These are phyloP conservation scores for Chaetomiaceae sp. DNA, from an alignment of 2,329 filamentous ascomycete genomes.

Conservation along the genomic window DNA sequence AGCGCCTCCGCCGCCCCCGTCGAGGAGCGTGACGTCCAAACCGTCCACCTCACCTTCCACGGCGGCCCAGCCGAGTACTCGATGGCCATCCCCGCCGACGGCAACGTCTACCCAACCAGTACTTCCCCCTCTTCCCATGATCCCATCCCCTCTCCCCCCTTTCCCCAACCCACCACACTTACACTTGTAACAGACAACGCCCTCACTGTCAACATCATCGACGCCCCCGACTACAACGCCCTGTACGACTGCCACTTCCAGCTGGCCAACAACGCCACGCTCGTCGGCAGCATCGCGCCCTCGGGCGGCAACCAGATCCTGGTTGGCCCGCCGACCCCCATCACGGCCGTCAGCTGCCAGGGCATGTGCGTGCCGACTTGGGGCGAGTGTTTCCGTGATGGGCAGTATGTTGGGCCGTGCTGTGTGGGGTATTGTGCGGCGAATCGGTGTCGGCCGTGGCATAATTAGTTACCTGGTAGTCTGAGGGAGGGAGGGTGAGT, in stretches of 20 bases:
- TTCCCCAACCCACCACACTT: background rate
- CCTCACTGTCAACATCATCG: conserved; percentile 30
- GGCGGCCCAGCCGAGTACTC: conserved; percentile 39
- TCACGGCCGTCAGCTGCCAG: conserved; percentile 40
- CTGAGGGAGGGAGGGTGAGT: no score
- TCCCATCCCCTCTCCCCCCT: background rate
- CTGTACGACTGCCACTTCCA: conserved; percentile 41
- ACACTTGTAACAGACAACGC: conserved; percentile 41
- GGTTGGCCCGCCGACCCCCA: conserved; percentile 42
- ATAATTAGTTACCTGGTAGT: no score
- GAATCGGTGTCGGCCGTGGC: conserved; percentile 39
- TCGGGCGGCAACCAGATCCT: conserved; percentile 37
- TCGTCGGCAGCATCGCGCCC: conserved; percentile 30
- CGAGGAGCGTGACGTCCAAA: conserved; percentile 31
- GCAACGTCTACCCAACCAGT: conserved; percentile 37
- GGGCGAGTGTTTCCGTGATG: conserved; percentile 36
- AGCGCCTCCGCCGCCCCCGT: conserved; percentile 13
- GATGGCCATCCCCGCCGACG: conserved; percentile 41
- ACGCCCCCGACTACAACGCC: conserved; percentile 41
- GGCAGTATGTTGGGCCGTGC: conserved; percentile 37
- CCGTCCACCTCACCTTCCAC: conserved; percentile 42
- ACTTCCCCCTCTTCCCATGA: background rate
- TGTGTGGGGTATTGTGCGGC: conserved; percentile 43
- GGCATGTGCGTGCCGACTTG: conserved; percentile 41
- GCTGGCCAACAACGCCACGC: conserved; percentile 32